These are phyloP conservation scores for Starmerella stellata DNA, from an alignment of 805 yeast genomes.

Conservation along the genomic window DNA sequence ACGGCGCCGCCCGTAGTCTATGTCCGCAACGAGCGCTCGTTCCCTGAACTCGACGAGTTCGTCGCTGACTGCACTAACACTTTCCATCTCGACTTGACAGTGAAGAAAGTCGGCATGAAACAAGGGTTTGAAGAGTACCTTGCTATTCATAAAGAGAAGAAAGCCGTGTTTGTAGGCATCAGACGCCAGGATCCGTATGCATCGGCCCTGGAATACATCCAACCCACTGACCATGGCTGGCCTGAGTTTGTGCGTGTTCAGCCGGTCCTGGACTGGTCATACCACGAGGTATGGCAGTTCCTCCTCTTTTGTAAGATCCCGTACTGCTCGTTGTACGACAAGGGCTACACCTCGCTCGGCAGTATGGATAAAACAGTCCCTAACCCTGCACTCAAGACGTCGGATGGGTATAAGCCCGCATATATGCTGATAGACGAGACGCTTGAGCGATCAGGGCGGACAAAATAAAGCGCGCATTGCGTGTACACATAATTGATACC, in stretches of 20 bases:
- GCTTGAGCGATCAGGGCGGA: constrained; percentile 36
- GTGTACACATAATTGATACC: no score
- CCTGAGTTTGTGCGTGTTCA: constrained; percentile 70
- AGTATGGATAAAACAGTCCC: constrained; percentile 51
- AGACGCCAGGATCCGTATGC: constrained; percentile 81
- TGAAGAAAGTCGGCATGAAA: constrained; percentile 32
- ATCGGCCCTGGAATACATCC: constrained; percentile 36
- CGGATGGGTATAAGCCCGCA: constrained; percentile 35
- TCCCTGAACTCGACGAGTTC: constrained; percentile 51
- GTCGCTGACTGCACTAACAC: constrained; percentile 34
- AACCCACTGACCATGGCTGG: constrained; percentile 78
- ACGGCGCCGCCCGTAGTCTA: constrained; percentile 36
- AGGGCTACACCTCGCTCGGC: constrained; percentile 82
- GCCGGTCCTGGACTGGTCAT: constrained; percentile 79
- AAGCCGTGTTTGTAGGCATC: constrained; percentile 72
- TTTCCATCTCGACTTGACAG: constrained; percentile 37
- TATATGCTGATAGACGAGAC: constrained; percentile 32
- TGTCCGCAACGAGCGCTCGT: constrained; percentile 57
- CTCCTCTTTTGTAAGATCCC: constrained; percentile 37
- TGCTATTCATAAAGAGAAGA: constrained; percentile 32
- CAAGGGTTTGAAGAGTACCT: constrained; percentile 54
- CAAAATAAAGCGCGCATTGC: no score
- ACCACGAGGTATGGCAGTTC: constrained; percentile 68
- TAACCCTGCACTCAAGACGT: constrained; percentile 40
- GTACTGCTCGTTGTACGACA: constrained; percentile 62